phyloP scores from a whole-genome alignment of 1,284 basidiomycete species.

The Cystobasidium pallidum region DNA sequence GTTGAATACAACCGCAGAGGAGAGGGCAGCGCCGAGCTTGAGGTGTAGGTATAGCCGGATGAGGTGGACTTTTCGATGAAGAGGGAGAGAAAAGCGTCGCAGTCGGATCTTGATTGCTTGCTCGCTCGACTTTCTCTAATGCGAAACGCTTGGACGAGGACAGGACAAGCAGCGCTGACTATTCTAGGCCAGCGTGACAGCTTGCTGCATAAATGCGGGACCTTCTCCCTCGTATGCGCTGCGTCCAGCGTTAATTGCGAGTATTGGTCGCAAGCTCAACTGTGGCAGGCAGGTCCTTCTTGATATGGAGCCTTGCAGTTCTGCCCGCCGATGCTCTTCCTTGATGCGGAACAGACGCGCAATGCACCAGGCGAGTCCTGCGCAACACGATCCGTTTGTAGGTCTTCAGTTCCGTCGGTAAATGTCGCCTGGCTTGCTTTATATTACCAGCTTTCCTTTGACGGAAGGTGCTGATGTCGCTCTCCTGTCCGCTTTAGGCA shows the following conservation, averaged over 20 bases:
- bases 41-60: background rate
- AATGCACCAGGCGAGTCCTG: background rate
- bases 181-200: slow-evolving; percentile 18
- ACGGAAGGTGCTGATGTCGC: slow-evolving; percentile 14
- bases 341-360: slow-evolving; percentile 13
- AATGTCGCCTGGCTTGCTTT: slow-evolving; percentile 1
- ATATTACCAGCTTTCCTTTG: slow-evolving; percentile 11
- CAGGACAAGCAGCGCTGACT: slow-evolving; percentile 13
- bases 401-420: background rate
- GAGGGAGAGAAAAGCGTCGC: background rate
- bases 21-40: background rate
- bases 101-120: background rate
- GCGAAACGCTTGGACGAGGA: slow-evolving; percentile 1
- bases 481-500: slow-evolving; percentile 23
- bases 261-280: slow-evolving; percentile 11
- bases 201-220: slow-evolving; percentile 28
- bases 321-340: slow-evolving; percentile 3
- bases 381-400: background rate
- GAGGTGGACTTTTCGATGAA: background rate
- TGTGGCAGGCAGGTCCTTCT: slow-evolving; percentile 13
- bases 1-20: too few relatives aligned
- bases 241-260: background rate
- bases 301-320: slow-evolving; percentile 5
- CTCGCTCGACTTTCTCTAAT: slow-evolving; percentile 6
- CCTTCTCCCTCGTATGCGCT: background rate